Percentiles rank a stretch among this genome's conserved stretches.
phyloP scores from a whole-genome alignment of 805 yeast genomes.

The Barnettozyma wickerhamii region DNA sequence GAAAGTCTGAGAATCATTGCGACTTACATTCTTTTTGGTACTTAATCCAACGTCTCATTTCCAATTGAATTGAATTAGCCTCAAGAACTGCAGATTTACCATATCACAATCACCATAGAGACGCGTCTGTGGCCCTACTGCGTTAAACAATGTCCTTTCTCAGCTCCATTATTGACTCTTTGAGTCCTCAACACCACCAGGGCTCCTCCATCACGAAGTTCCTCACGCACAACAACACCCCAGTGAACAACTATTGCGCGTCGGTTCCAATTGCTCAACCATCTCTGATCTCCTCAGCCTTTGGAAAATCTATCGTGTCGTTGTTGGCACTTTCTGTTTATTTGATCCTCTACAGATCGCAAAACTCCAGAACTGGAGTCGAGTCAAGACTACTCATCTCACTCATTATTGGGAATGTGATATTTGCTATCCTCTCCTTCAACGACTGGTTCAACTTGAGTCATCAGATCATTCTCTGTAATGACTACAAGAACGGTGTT shows the following conservation, averaged over 20 bases:
- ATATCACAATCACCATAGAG: no score
- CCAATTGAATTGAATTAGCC: no score
- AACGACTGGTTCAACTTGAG: slow-evolving; percentile 24
- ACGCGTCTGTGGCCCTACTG: no score
- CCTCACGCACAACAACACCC: slow-evolving; percentile 23
- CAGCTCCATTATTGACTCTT: slow-evolving; percentile 8
- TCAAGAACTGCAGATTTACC: no score
- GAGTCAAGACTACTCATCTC: slow-evolving; percentile 22
- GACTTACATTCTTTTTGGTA: no score
- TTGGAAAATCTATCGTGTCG: slow-evolving; percentile 21
- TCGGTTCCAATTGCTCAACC: slow-evolving; percentile 22
- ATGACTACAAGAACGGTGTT: slow-evolving; percentile 26
- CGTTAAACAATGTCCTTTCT: slow-evolving; percentile 5
- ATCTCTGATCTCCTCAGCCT: slow-evolving; percentile 22
- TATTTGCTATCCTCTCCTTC: slow-evolving; percentile 14
- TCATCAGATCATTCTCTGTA: slow-evolving; percentile 23
- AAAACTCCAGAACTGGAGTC: slow-evolving; percentile 13
- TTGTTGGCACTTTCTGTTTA: slow-evolving; percentile 15
- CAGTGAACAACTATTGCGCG: slow-evolving; percentile 22
- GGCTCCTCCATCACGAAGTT: slow-evolving; percentile 14
- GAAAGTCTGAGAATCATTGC: no score
- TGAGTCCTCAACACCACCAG: neutral
- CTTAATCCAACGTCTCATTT: no score
- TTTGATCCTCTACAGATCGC: slow-evolving; percentile 7
- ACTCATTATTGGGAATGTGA: slow-evolving; percentile 18